Conservation (phyloP, 352 stramenopile genomes). For the Pythium phragmitis region DNA sequence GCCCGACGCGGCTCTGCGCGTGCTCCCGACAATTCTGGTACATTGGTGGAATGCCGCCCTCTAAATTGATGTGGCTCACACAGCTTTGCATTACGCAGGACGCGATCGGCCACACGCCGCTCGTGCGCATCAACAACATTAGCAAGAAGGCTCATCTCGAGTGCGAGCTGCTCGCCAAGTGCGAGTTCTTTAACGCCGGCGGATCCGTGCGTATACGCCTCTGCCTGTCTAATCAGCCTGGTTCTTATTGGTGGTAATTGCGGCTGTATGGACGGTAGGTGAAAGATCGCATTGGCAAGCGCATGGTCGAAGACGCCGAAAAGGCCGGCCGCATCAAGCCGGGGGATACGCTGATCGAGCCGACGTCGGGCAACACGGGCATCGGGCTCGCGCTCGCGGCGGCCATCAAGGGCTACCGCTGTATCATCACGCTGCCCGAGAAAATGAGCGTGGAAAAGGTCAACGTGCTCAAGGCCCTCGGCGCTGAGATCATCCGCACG, state of each 20-base stretch:
- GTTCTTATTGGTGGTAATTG: neutral
- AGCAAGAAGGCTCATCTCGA: slow-evolving; percentile 68
- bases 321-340: slow-evolving; percentile 81
- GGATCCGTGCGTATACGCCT: slow-evolving; percentile 35
- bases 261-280: slow-evolving; percentile 29
- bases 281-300: slow-evolving; percentile 85
- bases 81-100: neutral
- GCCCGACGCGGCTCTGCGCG: slow-evolving; percentile 40
- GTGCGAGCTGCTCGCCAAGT: slow-evolving; percentile 93
- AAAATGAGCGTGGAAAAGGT: slow-evolving; percentile 90
- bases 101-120: slow-evolving; percentile 87
- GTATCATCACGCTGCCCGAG: slow-evolving; percentile 92
- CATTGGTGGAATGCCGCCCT: neutral
- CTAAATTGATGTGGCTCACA: neutral
- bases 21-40: slow-evolving; percentile 68
- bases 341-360: slow-evolving; percentile 94
- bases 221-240: neutral
- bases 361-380: slow-evolving; percentile 95
- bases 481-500: slow-evolving; percentile 95
- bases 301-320: slow-evolving; percentile 91
- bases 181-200: slow-evolving; percentile 95
- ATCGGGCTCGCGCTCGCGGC: slow-evolving; percentile 97
- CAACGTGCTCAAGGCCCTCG: slow-evolving; percentile 94
- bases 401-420: slow-evolving; percentile 95
- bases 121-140: slow-evolving; percentile 92